phyloP scores from a whole-genome alignment of 352 stramenopile genomes.

The Pythium myriotylum region DNA sequence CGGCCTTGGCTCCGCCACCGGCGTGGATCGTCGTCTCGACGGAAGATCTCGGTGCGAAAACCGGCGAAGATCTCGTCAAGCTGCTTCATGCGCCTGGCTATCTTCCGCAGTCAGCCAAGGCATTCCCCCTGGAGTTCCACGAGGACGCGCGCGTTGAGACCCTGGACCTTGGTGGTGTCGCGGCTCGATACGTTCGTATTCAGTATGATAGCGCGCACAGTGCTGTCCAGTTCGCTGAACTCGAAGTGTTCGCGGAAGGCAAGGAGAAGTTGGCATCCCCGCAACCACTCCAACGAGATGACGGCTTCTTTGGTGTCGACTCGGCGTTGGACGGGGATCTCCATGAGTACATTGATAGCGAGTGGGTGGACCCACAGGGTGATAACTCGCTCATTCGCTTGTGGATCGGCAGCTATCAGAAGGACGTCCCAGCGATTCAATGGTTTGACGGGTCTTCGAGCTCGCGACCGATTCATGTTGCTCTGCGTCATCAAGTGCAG shows the following conservation, averaged over 20 bases:
- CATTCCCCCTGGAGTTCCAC: conserved; percentile 13
- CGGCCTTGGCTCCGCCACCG: conserved; percentile 30
- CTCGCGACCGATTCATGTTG: conserved; percentile 4
- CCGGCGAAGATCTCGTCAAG: conserved; percentile 9
- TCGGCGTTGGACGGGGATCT: conserved; percentile 39
- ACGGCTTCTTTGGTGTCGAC: conserved; percentile 69
- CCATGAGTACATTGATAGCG: conserved; percentile 52
- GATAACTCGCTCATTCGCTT: conserved; percentile 45
- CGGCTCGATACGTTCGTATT: conserved; percentile 60
- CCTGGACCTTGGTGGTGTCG: conserved; percentile 18
- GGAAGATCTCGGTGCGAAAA: conserved; percentile 21
- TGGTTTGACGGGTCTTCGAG: conserved; percentile 32
- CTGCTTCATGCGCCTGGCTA: conserved; percentile 13
- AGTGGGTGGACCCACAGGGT: conserved; percentile 57
- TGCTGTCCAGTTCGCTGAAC: conserved; percentile 65
- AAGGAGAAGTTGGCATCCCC: not conserved
- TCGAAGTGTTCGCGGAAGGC: conserved; percentile 49
- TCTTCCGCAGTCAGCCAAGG: conserved; percentile 12
- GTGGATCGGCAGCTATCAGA: conserved; percentile 72
- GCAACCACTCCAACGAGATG: conserved; percentile 22
- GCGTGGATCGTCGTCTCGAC: conserved; percentile 67
- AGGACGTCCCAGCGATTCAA: conserved; percentile 54
- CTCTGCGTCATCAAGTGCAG: conserved; percentile 6
- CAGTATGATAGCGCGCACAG: conserved; percentile 45
- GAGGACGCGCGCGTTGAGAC: conserved; percentile 29